A percentile compares a stretch with the other conserved stretches of the same genome.
Evolutionary conservation across 805 yeast species (phyloP).

Genomic region (Wickerhamomyces bovis): DNA sequence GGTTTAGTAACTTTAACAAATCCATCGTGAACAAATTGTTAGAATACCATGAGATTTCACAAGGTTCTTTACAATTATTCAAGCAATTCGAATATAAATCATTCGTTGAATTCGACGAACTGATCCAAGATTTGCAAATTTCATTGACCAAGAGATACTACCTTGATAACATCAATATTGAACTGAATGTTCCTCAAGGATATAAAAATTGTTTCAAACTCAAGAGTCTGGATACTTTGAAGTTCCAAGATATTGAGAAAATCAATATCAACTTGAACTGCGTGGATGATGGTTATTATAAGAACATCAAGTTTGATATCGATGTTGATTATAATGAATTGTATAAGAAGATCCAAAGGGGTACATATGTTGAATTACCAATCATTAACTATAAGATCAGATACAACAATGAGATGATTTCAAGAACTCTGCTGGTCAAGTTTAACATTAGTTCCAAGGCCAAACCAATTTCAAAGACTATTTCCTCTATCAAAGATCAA

Average conservation of each 20-base stretch:
- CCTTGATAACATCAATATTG: neutral
- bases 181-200: neutral
- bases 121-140: neutral
- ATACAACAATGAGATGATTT: constrained; percentile 2
- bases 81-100: neutral
- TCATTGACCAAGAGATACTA: neutral
- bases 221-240: constrained; percentile 3
- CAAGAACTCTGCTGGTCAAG: constrained; percentile 6
- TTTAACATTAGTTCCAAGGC: neutral
- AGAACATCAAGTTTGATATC: constrained; percentile 13
- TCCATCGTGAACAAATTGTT: neutral
- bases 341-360: neutral
- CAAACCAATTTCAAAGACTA: neutral
- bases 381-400: constrained; percentile 7
- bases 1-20: neutral
- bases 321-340: constrained; percentile 10
- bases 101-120: neutral
- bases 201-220: neutral
- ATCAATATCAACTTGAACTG: constrained; percentile 11
- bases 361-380: constrained; percentile 11
- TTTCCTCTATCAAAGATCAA: constrained; percentile 1
- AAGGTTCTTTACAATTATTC: neutral
- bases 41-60: neutral
- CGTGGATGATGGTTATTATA: constrained; percentile 19
- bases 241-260: neutral